phyloP scores from a whole-genome alignment of 257 asterid genomes.

The Solanum sparsipilum region DNA sequence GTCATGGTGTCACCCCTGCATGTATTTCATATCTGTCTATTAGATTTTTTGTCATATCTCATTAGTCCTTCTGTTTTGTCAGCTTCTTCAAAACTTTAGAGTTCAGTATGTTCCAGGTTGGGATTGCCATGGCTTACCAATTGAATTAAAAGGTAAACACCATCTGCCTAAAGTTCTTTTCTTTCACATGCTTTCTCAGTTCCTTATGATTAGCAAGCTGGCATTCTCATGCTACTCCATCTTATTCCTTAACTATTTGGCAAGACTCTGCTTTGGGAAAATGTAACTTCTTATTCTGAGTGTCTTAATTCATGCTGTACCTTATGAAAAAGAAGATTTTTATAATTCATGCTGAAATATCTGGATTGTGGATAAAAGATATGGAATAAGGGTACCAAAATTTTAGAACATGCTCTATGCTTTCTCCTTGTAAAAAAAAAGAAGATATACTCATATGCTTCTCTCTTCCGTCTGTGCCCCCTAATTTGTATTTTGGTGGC shows the following conservation, averaged over 20 bases:
- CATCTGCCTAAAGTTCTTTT: background rate
- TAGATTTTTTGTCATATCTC: background rate
- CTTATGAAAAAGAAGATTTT: background rate
- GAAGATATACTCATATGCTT: background rate
- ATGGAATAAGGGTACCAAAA: background rate
- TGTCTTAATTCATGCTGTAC: background rate
- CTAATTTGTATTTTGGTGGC: slow-evolving; percentile 1
- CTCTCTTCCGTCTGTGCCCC: background rate
- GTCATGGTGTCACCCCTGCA: background rate
- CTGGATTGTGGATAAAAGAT: background rate
- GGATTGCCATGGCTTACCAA: slow-evolving; percentile 99
- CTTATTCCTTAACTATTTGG: background rate
- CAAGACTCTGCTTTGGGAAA: background rate
- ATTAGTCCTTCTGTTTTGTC: slow-evolving; percentile 10
- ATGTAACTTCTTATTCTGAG: background rate
- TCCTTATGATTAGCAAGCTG: background rate
- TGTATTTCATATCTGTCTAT: background rate
- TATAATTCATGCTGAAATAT: background rate
- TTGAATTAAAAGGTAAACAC: slow-evolving; percentile 88
- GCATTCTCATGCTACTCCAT: background rate
- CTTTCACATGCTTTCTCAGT: background rate
- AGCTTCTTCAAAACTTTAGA: slow-evolving; percentile 90
- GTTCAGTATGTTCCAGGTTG: slow-evolving; percentile 93
- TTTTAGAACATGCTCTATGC: background rate
- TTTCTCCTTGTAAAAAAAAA: background rate